These are phyloP conservation scores for Citrus cavaleriei DNA, from an alignment of 345 rosid genomes.

Conservation along the genomic window DNA sequence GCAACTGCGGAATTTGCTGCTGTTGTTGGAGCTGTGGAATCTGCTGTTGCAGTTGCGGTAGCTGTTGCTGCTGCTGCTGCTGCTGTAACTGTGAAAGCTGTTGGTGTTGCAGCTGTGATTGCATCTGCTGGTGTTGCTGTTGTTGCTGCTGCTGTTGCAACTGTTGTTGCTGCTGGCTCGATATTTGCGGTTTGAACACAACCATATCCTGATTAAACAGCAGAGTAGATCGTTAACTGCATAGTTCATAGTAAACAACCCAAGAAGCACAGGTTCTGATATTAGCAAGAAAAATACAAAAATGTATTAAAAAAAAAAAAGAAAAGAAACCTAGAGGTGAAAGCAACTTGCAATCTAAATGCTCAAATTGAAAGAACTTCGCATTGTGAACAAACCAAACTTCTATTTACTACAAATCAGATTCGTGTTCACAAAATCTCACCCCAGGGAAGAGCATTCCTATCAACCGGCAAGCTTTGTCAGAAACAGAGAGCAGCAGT, in stretches of 20 bases:
- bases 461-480: slow-evolving; percentile 90
- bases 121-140: slow-evolving; percentile 32
- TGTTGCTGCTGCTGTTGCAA: slow-evolving; percentile 32
- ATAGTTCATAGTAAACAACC: not conserved
- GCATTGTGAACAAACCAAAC: not conserved
- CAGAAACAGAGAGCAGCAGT: slow-evolving; percentile 84
- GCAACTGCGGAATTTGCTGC: slow-evolving; percentile 5
- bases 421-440: slow-evolving; percentile 29
- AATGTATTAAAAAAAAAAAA: not conserved
- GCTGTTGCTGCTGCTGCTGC: slow-evolving; percentile 34
- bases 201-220: slow-evolving; percentile 74
- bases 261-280: not conserved
- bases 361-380: not conserved
- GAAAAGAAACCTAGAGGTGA: not conserved
- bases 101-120: slow-evolving; percentile 24
- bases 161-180: slow-evolving; percentile 58
- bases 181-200: slow-evolving; percentile 84
- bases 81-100: slow-evolving; percentile 33
- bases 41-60: slow-evolving; percentile 27
- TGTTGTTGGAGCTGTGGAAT: slow-evolving; percentile 8
- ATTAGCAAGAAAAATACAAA: not conserved
- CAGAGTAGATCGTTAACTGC: not conserved
- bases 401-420: not conserved
- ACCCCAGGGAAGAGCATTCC: slow-evolving; percentile 99
- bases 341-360: not conserved